Base-by-base conservation (phyloP, 2,329 filamentous ascomycete species). In the Penicillium occitanis region DNA sequence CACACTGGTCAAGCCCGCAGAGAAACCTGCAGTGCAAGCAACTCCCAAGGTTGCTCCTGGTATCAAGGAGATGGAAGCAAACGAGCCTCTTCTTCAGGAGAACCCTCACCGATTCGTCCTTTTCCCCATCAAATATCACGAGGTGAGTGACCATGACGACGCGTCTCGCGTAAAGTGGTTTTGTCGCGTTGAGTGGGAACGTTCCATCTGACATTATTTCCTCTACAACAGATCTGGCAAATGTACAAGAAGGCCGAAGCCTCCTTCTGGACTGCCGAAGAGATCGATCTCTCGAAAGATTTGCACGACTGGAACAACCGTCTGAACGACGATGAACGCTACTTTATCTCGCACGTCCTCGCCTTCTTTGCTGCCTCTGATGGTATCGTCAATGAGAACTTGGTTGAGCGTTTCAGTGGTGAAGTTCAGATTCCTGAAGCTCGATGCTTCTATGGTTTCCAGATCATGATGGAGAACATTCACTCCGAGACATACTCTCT, bases 381-480 rank as follows among this genome's bases (percentile, higher is more conserved):
- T 76, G 95, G 95, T 77, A 99, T 99, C 71, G 95, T 99, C 85
- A 99, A 99, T 79, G 95, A 99, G 87, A 99, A 99, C 86, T 86
- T 99, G 28, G 89, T 99, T 68, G 93, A 98, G 87, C 92, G 95
- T 70, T 99, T 99, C 88, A 96, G 92, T 75, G 90, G 88, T 71
- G 95, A 99, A 82, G 94, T 99, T 35, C 95, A 99, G 83, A 89
- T 98, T 67, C 94, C 95, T 11, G 95, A 99, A 83, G 95, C 95
- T 70, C 93, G 95, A 75, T 99, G 95, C 89, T 99, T 99, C 87
- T 99, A 99, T 81, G 95, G 95, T 70, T 99, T 99, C 88, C 95
- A 99, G 85, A 98, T 98, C 85, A 99, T 99, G 95, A 98, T 99
- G 92, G 95, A 99, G 87, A 99, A 99, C 84, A 97, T 99, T 76